Conservation (phyloP, 1,139 yeast genomes). For the Kurtzmaniella quercitrusa region DNA sequence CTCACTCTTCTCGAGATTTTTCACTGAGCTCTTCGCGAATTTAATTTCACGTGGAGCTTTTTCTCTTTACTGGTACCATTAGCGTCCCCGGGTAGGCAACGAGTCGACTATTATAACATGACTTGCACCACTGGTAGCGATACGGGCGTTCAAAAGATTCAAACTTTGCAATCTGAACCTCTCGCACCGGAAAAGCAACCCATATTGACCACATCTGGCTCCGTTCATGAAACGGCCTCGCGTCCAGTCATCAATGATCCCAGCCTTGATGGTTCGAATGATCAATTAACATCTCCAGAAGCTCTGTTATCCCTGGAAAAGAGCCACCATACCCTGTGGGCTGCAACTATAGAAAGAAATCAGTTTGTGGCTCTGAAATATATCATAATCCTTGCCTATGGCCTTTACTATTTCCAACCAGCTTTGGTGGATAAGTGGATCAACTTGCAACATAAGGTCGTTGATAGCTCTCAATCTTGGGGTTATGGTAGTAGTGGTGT, state of each 20-base stretch:
- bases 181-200: not conserved
- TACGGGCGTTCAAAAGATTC: not conserved
- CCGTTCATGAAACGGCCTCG: not conserved
- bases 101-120: not conserved
- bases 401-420: conserved; percentile 16
- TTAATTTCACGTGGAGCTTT: not conserved
- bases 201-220: not conserved
- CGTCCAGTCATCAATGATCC: not conserved
- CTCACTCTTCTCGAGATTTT: not conserved
- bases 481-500: not conserved
- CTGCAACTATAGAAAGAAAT: conserved; percentile 34
- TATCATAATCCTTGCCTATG: conserved; percentile 25
- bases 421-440: conserved; percentile 34
- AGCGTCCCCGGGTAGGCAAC: not conserved
- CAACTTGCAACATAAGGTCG: conserved; percentile 43
- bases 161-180: not conserved
- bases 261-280: not conserved
- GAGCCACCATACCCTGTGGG: conserved; percentile 9
- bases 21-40: not conserved
- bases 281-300: not conserved
- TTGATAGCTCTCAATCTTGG: conserved; percentile 8
- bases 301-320: not conserved
- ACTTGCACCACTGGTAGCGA: not conserved
- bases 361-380: conserved; percentile 35
- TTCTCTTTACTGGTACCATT: not conserved